Evolutionary conservation across 352 stramenopile species (phyloP), one percentile per base, ranked within the genome.

Genomic region (Globisporangium abappressorium): DNA sequence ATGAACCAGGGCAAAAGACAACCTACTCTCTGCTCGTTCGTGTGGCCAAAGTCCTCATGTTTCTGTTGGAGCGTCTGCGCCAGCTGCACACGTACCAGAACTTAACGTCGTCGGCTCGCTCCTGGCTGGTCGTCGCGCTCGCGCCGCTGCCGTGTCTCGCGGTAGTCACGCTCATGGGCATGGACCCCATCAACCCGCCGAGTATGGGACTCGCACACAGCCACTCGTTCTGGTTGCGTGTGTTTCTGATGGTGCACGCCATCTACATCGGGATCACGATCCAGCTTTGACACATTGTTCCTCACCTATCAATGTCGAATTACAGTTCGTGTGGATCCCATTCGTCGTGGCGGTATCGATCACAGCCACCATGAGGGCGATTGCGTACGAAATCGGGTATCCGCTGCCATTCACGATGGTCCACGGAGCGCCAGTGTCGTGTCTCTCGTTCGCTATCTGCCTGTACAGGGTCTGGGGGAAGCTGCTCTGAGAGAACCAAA

Each of bases 101-200:
- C 5, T 5, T 11, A 4, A 28, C 18, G 7, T 30, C 22, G 59
- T 14, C 15, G 8, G 2, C 8, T 11, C 38, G 26, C 20, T 28
- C 47, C 9, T 69, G 24, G 53, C 14, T 20, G 51, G 51, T 34
- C 0, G 24, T 57, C 7, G 4, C 67, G 11, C 30, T 71, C 12
- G 72, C 70, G 5, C 60, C 70, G 1, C n/a, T 75, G 20, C 65
- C 65, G 20, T 69, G 65, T 36, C 55, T 75, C 24, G 12, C 41
- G 38, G 20, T 55, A n/a, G n/a, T 55, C 47, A 30, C 47, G 7
- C 47, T 55, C 7, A 5, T 55, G 5, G 47, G 30, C 20, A 12
- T 15, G 46, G 26, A 24, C 46, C 46, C 46, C 20, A 20, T 53
- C 15, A 5, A 53, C 15, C 46, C 46, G 18, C 46, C 46, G 20